A percentile compares a stretch with the other conserved stretches of the same genome.
Conservation (phyloP, 75 land plant genomes). For the Pseudotsuga menziesii region DNA sequence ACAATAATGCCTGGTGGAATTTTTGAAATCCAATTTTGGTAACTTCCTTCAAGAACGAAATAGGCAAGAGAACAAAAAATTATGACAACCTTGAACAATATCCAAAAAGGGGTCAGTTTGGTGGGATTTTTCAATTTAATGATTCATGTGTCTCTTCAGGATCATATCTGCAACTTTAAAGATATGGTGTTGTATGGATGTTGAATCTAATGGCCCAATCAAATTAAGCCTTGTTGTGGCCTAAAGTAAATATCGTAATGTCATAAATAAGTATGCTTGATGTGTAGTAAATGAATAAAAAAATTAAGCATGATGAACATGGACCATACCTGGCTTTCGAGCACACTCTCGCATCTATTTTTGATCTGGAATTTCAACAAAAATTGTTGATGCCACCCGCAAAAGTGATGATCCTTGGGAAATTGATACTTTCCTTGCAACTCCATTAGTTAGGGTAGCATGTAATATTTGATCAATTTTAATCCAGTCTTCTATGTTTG, state of each 20-base stretch:
- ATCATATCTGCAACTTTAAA: conserved; percentile 54
- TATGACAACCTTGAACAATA: conserved; percentile 77
- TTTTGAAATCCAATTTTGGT: no score
- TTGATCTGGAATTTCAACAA: conserved; percentile 41
- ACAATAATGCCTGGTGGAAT: no score
- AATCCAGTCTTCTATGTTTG: conserved; percentile 48
- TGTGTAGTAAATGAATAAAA: conserved; percentile 54
- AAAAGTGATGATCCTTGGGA: conserved; percentile 86
- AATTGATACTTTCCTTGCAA: conserved; percentile 64
- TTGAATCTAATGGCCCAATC: conserved; percentile 84
- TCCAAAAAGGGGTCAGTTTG: conserved; percentile 75
- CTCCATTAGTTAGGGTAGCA: conserved; percentile 78
- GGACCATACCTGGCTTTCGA: conserved; percentile 6
- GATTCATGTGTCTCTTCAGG: conserved; percentile 51
- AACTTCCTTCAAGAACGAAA: conserved; percentile 66
- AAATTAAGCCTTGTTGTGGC: conserved; percentile 89
- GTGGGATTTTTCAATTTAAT: conserved; percentile 59
- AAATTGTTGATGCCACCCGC: conserved; percentile 68
- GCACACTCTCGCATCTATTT: conserved; percentile 40
- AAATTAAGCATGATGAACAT: conserved; percentile 76
- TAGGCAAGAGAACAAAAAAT: conserved; percentile 66
- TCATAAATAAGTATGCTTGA: conserved; percentile 68
- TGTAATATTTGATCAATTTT: conserved; percentile 44
- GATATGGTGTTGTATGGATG: conserved; percentile 67
- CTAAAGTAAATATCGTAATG: conserved; percentile 77